Evolutionary conservation across 2,329 filamentous ascomycete genomes (phyloP).

Genomic region (Colletotrichum sp.): DNA sequence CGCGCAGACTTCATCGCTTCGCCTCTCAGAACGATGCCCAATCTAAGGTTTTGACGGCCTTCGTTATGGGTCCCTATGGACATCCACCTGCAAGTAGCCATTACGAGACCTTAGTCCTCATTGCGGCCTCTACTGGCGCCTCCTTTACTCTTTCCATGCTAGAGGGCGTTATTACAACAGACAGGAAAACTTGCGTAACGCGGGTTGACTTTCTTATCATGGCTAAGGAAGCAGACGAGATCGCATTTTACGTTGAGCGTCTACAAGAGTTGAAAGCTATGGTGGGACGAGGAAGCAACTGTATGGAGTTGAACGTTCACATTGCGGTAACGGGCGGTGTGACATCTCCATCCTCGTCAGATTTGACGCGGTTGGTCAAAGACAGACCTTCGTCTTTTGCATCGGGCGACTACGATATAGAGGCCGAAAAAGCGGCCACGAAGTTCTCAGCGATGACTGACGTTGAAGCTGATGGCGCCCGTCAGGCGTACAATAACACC

Average conservation of each 20-base stretch:
- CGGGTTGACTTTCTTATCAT: constrained; percentile 59
- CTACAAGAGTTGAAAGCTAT: constrained; percentile 49
- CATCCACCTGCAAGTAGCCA: constrained; percentile 59
- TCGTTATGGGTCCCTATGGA: constrained; percentile 64
- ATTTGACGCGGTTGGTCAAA: not conserved
- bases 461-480: not conserved
- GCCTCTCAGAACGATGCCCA: constrained; percentile 23
- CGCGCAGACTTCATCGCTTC: constrained; percentile 52
- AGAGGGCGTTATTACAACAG: constrained; percentile 53
- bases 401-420: not conserved
- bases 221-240: constrained; percentile 56
- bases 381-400: not conserved
- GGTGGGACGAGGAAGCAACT: constrained; percentile 49
- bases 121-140: constrained; percentile 66
- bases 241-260: constrained; percentile 59
- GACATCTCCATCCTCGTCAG: not conserved
- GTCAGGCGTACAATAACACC: constrained; percentile 28
- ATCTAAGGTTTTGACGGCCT: constrained; percentile 41
- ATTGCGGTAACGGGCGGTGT: constrained; percentile 45
- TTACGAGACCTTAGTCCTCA: constrained; percentile 64
- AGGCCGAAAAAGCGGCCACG: not conserved
- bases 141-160: constrained; percentile 66
- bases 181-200: constrained; percentile 50
- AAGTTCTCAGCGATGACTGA: not conserved
- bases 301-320: constrained; percentile 57